phyloP scores from a whole-genome alignment of 495 filamentous ascomycete genomes.

The Cercophora scortea region DNA sequence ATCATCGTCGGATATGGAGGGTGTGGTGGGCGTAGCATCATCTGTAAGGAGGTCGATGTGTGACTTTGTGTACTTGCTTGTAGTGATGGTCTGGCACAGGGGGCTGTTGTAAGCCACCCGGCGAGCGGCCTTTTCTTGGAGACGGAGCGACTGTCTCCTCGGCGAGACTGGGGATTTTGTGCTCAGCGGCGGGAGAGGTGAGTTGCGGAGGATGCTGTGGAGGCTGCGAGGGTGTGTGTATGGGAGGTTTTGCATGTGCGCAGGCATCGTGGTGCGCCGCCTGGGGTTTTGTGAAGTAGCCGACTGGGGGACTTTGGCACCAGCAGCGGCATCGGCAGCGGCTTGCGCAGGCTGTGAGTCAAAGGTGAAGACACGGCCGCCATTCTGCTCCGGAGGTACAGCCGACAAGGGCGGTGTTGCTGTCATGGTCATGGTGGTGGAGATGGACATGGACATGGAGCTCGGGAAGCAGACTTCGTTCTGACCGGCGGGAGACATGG shows the following conservation, averaged over 20 bases:
- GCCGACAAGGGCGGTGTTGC: conserved; percentile 44
- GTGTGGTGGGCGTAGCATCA: conserved; percentile 41
- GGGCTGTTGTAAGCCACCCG: conserved; percentile 49
- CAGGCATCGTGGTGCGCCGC: conserved; percentile 30
- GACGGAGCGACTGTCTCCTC: conserved; percentile 36
- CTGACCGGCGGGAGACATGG: conserved; percentile 30
- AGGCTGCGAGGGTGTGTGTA: conserved; percentile 60
- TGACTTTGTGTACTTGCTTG: conserved; percentile 45
- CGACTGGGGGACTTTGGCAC: conserved; percentile 12
- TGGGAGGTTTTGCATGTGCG: conserved; percentile 29
- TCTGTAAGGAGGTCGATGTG: conserved; percentile 48
- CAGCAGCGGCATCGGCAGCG: neutral
- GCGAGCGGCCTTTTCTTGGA: conserved; percentile 38
- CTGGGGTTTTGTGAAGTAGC: conserved; percentile 22
- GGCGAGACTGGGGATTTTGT: conserved; percentile 38
- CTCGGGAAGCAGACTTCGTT: conserved; percentile 35
- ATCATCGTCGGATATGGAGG: conserved; percentile 21
- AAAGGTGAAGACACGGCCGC: conserved; percentile 31
- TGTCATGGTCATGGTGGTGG: conserved; percentile 24
- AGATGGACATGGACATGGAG: neutral
- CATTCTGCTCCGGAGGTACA: conserved; percentile 29
- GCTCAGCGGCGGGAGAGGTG: conserved; percentile 48
- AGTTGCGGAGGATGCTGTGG: conserved; percentile 72
- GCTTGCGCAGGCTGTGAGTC: conserved; percentile 6
- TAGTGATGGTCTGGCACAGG: conserved; percentile 47